Evolutionary conservation across 2,329 filamentous ascomycete species (phyloP).

Genomic region (Ophiostoma sp.): DNA sequence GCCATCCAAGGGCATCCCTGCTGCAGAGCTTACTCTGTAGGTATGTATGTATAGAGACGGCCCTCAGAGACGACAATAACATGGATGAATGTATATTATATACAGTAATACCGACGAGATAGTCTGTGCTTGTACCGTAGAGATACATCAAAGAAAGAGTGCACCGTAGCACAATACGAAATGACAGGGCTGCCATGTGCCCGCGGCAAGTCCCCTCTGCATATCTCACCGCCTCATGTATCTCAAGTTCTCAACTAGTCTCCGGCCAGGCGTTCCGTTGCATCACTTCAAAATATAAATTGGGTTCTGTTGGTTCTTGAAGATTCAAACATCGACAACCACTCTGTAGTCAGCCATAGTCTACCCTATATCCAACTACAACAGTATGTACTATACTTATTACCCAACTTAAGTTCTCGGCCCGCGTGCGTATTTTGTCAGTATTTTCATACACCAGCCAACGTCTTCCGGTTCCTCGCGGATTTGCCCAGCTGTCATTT

Average conservation of each 20-base stretch:
- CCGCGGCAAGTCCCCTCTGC: background rate
- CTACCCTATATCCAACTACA: background rate
- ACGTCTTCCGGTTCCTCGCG: background rate
- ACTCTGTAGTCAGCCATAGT: background rate
- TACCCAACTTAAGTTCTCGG: background rate
- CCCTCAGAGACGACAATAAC: background rate
- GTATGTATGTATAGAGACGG: too few relatives aligned
- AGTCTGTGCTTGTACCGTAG: background rate
- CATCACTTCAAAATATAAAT: background rate
- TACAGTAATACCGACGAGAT: background rate
- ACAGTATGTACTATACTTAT: background rate
- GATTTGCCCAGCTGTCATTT: background rate
- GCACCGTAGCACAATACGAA: background rate
- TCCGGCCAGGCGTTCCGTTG: background rate
- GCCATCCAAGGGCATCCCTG: conserved; percentile 19
- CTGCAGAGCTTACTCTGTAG: background rate
- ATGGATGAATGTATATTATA: background rate
- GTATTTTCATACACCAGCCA: background rate
- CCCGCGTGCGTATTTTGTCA: background rate
- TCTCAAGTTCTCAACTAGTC: background rate
- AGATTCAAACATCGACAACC: background rate
- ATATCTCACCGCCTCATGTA: background rate
- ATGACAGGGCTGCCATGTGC: conserved; percentile 14
- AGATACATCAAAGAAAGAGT: conserved; percentile 10
- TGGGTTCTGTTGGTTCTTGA: background rate